A percentile compares a stretch with the other conserved stretches of the same genome.
Conservation (phyloP, 164 flowering plant species). For the Warburgia ugandensis region DNA sequence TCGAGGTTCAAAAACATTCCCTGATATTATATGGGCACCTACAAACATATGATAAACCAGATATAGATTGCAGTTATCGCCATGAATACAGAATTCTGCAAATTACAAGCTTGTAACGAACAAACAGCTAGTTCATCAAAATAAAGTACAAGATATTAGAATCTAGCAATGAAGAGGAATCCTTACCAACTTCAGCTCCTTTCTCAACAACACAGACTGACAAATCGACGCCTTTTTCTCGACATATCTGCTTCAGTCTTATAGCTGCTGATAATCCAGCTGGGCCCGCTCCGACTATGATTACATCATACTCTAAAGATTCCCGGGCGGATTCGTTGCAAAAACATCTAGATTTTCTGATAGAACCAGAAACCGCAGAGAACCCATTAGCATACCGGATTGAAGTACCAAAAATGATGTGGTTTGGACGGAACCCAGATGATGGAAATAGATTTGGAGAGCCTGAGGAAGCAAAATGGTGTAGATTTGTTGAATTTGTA, state of each 20-base stretch:
- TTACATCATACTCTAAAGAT: conserved; percentile 70
- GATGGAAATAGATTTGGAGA: no score
- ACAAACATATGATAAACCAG: conserved; percentile 12
- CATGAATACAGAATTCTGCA: no score
- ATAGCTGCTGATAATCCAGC: conserved; percentile 93
- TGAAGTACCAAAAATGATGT: no score
- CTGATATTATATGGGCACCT: conserved; percentile 96
- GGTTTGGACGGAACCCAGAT: no score
- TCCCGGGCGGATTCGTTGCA: conserved; percentile 48
- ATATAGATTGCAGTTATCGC: neutral
- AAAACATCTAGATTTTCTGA: conserved; percentile 31
- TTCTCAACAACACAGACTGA: conserved; percentile 95
- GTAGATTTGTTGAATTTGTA: no score
- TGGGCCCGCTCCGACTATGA: conserved; percentile 95
- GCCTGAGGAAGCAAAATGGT: no score
- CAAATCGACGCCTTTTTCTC: conserved; percentile 54
- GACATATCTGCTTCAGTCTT: conserved; percentile 80
- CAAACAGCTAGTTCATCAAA: no score
- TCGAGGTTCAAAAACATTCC: conserved; percentile 94
- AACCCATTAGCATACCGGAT: no score
- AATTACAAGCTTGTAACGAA: no score
- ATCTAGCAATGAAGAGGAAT: no score
- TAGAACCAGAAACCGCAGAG: no score
- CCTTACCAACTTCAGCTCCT: conserved; percentile 90
- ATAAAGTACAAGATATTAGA: no score